phyloP scores from a whole-genome alignment of 495 filamentous ascomycete genomes.

The Amphirosellinia nigrospora region DNA sequence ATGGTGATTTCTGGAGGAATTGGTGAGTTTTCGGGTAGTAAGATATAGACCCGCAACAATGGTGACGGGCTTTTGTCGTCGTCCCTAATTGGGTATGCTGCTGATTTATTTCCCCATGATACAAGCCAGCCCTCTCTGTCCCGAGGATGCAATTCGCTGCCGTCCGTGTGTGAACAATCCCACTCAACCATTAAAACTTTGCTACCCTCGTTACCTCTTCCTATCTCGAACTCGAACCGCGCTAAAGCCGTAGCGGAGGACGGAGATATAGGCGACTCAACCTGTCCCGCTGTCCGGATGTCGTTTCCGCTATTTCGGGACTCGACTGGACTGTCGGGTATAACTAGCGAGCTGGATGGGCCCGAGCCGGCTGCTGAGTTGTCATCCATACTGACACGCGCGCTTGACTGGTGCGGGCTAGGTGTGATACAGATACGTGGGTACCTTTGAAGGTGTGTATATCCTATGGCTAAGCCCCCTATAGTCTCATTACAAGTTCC shows the following conservation, averaged over 20 bases:
- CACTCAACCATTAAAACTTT: conserved; percentile 88
- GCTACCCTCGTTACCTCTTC: conserved; percentile 77
- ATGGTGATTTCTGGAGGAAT: conserved; percentile 74
- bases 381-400: conserved; percentile 20
- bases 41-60: conserved; percentile 72
- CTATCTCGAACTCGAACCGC: conserved; percentile 85
- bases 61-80: conserved; percentile 36
- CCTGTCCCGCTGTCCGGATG: conserved; percentile 28
- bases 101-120: conserved; percentile 75
- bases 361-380: conserved; percentile 16
- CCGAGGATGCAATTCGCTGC: conserved; percentile 28
- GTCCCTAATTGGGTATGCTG: conserved; percentile 69
- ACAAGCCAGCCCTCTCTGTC: conserved; percentile 67
- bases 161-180: conserved; percentile 62
- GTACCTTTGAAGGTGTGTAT: conserved; percentile 20
- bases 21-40: conserved; percentile 68
- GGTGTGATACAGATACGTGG: conserved; percentile 16
- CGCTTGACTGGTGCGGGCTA: conserved; percentile 19
- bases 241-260: conserved; percentile 57
- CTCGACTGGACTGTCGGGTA: conserved; percentile 8
- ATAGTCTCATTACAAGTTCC: conserved; percentile 12
- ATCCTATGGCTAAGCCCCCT: conserved; percentile 16
- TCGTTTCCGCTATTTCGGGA: conserved; percentile 22
- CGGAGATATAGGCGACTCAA: conserved; percentile 50
- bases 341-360: conserved; percentile 9